A percentile compares a stretch with the other conserved stretches of the same genome.
Conservation (phyloP, 108 stramenopile genomes). For the Parmales sp. region DNA sequence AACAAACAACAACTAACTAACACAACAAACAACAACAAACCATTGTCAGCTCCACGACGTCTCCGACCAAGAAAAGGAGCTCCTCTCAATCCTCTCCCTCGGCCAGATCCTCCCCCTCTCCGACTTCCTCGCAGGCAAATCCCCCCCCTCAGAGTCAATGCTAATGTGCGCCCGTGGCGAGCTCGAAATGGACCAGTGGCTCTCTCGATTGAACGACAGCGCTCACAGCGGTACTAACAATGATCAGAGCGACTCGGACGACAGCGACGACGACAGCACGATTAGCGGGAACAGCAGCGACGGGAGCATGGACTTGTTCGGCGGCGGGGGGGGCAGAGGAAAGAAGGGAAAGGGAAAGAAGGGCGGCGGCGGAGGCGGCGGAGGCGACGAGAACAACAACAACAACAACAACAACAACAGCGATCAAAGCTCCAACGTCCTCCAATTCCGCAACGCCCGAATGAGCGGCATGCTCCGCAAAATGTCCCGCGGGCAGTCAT, state of each 20-base stretch:
- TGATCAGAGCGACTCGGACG: background rate
- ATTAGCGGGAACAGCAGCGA: background rate
- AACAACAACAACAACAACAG: background rate
- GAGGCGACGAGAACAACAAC: background rate
- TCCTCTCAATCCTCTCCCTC: background rate
- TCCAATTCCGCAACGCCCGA: too few species aligned
- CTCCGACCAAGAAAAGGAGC: background rate
- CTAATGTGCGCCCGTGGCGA: background rate
- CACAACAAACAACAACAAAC: too few species aligned
- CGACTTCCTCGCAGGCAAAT: conserved; percentile 7
- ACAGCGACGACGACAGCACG: background rate
- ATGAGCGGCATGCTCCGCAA: conserved; percentile 7
- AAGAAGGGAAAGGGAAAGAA: background rate
- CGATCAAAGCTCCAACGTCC: too few species aligned
- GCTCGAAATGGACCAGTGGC: conserved; percentile 6
- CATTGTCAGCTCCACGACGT: background rate
- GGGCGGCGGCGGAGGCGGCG: background rate
- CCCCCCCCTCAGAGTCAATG: too few species aligned
- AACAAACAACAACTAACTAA: too few species aligned
- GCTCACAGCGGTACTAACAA: background rate
- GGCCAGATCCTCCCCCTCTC: background rate
- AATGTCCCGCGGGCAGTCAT: background rate
- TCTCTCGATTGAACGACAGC: background rate
- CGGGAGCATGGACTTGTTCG: background rate
- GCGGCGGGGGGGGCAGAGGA: background rate